These are phyloP conservation scores for Camptophora hylomeconis DNA, from an alignment of 2,329 filamentous ascomycete species.

Conservation along the genomic window DNA sequence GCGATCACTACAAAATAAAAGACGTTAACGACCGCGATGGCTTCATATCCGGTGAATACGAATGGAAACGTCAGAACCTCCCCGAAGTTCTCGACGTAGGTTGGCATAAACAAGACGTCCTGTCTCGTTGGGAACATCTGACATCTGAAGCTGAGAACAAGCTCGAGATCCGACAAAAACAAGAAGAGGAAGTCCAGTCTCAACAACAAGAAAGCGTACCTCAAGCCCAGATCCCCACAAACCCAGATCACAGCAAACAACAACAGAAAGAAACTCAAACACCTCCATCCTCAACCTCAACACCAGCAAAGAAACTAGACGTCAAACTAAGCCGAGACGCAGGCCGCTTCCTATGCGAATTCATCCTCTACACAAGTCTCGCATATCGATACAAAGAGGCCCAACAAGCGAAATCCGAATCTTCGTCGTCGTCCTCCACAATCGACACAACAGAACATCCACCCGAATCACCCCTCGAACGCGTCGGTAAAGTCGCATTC, in stretches of 20 bases:
- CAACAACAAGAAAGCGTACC: too few species aligned
- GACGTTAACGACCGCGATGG: slow-evolving; percentile 51
- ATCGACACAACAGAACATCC: not conserved
- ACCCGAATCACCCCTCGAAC: slow-evolving; percentile 6
- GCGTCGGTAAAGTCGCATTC: slow-evolving; percentile 44
- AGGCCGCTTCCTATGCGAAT: slow-evolving; percentile 64
- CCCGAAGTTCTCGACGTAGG: slow-evolving; percentile 42
- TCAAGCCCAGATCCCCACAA: too few species aligned
- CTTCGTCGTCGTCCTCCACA: not conserved
- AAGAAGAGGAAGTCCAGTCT: not conserved
- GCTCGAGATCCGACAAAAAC: not conserved
- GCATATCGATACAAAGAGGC: slow-evolving; percentile 2
- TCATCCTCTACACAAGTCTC: slow-evolving; percentile 51
- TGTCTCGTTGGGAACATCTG: slow-evolving; percentile 41
- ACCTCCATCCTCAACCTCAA: not conserved
- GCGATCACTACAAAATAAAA: slow-evolving; percentile 55
- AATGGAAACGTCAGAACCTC: slow-evolving; percentile 38
- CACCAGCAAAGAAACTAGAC: slow-evolving; percentile 19
- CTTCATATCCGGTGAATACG: slow-evolving; percentile 33
- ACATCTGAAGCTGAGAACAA: slow-evolving; percentile 5
- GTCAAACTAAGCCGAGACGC: slow-evolving; percentile 54
- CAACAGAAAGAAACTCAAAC: too few species aligned
- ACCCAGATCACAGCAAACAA: not conserved
- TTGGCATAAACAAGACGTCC: slow-evolving; percentile 44
- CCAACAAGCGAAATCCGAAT: not conserved